Evolutionary conservation across 352 stramenopile species (phyloP), one percentile per base, ranked within the genome.

Genomic region (Phytopythium mirpurense): DNA sequence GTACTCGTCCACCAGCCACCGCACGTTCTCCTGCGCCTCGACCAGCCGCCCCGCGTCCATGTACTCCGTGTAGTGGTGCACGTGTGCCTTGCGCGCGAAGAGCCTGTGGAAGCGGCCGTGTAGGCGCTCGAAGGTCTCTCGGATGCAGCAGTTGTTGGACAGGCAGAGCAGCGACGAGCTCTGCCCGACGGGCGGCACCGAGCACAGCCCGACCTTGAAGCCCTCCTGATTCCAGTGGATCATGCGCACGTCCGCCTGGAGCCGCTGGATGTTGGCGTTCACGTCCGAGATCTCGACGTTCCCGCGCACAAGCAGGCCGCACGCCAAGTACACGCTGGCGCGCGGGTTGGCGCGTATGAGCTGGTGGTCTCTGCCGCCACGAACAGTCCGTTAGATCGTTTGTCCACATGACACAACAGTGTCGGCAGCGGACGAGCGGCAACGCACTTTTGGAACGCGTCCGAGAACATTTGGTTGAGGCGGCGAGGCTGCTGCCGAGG

Each of bases 151-250:
- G 62, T 93, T 92, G 66, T 96, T 96, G 31, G 81, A 85, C 1
- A 96, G 55, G 42, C 76, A 90, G 10, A 96, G 63, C 37, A 96
- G 59, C n/a, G 86, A 86, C 15, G 74, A 68, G 16, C 46, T 62
- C 34, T 86, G 73, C 8, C 70, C 70, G 29, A 93, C 68, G 4
- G 84, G 75, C 1, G 81, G 69, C 26, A 88, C 81, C 16, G 50
- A 59, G 52, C 84, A 95, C 8, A 94, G 58, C 0, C 84, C 88
- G 21, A 95, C 65, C 60, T 97, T 97, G 65, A 97, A 97, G 14
- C 88, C 88, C 56, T 97, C 90, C 37, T 77, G 73, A 54, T 97
- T 97, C 88, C 88, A 97, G 36, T 80, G 70, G 34, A 93, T 90
- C 78, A 97, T 91, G n/a, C 72, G 62, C 46, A 97, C 72, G 52